These are phyloP conservation scores for Globisporangium cederbergense DNA, from an alignment of 352 stramenopile species.

Conservation along the genomic window DNA sequence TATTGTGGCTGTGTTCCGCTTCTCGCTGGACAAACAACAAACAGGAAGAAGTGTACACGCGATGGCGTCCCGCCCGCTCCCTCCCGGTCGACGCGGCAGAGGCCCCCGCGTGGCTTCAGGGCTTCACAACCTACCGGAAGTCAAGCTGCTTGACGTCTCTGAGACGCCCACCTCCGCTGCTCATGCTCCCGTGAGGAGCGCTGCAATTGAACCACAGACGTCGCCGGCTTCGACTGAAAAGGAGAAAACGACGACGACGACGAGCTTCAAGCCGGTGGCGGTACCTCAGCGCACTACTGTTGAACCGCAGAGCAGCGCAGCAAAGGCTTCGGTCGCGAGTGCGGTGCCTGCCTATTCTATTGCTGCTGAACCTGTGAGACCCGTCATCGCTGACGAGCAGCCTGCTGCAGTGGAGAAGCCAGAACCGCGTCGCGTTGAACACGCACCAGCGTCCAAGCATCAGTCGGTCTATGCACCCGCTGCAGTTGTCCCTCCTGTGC, in stretches of 20 bases:
- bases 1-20: too few relatives aligned
- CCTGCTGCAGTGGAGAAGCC: not conserved
- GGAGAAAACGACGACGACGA: not conserved
- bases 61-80: conserved; percentile 20
- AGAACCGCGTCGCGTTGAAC: not conserved
- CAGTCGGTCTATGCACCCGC: not conserved
- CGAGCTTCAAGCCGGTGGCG: too few relatives aligned
- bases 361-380: not conserved
- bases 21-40: not conserved
- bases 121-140: conserved; percentile 17
- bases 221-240: not conserved
- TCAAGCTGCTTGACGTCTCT: conserved; percentile 11
- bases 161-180: not conserved
- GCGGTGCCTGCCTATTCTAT: not conserved
- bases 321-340: not conserved
- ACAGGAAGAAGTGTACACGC: not conserved
- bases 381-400: not conserved
- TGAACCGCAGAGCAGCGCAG: not conserved
- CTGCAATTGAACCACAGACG: not conserved
- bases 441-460: not conserved
- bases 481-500: not conserved
- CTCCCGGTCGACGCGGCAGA: conserved; percentile 14
- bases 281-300: too few relatives aligned
- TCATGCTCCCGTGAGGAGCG: not conserved
- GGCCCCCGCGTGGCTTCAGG: conserved; percentile 12